Conservation (phyloP, 1,284 basidiomycete genomes). For the Tylopilus sp. region DNA sequence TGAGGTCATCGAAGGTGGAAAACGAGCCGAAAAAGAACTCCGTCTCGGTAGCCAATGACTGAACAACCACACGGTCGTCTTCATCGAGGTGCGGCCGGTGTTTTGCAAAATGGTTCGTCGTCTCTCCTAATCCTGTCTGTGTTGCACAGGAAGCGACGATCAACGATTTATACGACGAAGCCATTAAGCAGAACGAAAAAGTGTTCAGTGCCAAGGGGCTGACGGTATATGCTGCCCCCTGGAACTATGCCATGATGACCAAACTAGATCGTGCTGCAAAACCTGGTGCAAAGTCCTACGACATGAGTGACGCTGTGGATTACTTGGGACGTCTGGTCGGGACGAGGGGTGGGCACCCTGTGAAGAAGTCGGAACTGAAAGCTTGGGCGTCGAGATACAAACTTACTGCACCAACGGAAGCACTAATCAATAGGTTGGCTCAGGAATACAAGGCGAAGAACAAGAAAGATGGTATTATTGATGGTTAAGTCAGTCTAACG, state of each 20-base stretch:
- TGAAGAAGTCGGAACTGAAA: constrained; percentile 9
- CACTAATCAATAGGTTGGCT: background rate
- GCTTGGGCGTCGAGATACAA: constrained; percentile 4
- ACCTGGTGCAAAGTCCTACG: constrained; percentile 7
- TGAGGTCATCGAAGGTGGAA: constrained; percentile 1
- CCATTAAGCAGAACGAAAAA: constrained; percentile 3
- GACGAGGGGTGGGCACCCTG: constrained; percentile 1
- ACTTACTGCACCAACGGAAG: background rate
- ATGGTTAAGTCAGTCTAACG: background rate
- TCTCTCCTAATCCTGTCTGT: background rate
- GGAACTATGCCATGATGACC: constrained; percentile 12
- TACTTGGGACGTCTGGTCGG: constrained; percentile 3
- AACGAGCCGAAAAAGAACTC: background rate
- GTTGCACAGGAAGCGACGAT: background rate
- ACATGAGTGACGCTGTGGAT: constrained; percentile 7
- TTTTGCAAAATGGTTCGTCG: background rate
- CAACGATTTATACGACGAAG: constrained; percentile 1
- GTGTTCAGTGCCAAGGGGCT: constrained; percentile 8
- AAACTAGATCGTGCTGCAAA: constrained; percentile 11
- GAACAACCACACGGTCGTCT: constrained; percentile 12
- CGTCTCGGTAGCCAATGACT: constrained; percentile 8
- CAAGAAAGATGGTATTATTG: constrained; percentile 1
- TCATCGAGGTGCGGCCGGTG: constrained; percentile 7
- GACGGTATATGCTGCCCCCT: constrained; percentile 14
- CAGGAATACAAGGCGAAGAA: constrained; percentile 1